These are phyloP conservation scores for Williopsis jadinii DNA, from an alignment of 1,139 yeast species.

Conservation along the genomic window DNA sequence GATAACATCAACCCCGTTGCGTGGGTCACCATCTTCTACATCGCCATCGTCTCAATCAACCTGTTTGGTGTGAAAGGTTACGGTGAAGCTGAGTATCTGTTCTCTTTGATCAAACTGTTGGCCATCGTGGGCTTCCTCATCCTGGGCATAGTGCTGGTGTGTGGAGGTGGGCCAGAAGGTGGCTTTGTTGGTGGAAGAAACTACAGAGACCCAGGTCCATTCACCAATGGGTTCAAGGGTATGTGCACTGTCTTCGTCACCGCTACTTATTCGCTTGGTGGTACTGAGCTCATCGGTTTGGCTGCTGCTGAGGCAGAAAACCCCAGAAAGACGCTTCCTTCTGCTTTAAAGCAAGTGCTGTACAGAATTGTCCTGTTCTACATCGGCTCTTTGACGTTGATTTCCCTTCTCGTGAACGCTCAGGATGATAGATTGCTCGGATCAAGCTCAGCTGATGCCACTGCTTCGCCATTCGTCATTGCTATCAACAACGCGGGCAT, in stretches of 20 bases:
- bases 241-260: conserved; percentile 21
- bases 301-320: conserved; percentile 84
- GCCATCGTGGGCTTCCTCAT: conserved; percentile 19
- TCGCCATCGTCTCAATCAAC: conserved; percentile 17
- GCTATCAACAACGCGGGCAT: conserved; percentile 49
- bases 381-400: conserved; percentile 36
- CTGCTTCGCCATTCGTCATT: conserved; percentile 57
- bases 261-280: conserved; percentile 26
- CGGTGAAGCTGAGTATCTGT: conserved; percentile 35
- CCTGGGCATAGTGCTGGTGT: conserved; percentile 17
- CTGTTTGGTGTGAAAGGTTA: conserved; percentile 39
- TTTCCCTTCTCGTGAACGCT: conserved; percentile 42
- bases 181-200: conserved; percentile 20
- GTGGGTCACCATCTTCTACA: conserved; percentile 19
- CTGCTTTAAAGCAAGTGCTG: conserved; percentile 67
- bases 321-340: conserved; percentile 67
- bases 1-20: conserved; percentile 17
- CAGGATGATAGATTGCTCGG: conserved; percentile 31
- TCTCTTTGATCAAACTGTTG: conserved; percentile 16
- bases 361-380: conserved; percentile 67
- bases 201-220: conserved; percentile 30
- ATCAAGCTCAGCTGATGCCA: conserved; percentile 39
- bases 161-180: conserved; percentile 21
- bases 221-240: conserved; percentile 20
- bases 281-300: conserved; percentile 73